These are phyloP conservation scores for Penicillium macrosclerotiorum DNA, from an alignment of 495 filamentous ascomycete species.

Conservation along the genomic window DNA sequence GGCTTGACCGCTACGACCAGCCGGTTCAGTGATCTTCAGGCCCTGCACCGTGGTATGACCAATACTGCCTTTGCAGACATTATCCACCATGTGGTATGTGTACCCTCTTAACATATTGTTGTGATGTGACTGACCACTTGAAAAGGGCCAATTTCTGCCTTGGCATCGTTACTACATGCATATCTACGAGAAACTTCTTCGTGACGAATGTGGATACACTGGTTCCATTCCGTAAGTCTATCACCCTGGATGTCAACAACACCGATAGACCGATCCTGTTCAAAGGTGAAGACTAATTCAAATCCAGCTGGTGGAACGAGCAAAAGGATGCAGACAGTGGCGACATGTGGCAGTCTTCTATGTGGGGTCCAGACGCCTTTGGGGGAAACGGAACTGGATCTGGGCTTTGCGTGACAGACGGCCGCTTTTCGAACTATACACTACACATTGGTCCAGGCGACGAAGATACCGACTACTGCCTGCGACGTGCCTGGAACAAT, in stretches of 20 bases:
- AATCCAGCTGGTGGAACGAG: conserved; percentile 11
- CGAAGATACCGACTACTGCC: conserved; percentile 15
- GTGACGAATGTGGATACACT: conserved; percentile 41
- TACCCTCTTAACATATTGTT: background rate
- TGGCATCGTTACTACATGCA: conserved; percentile 50
- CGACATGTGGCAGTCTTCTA: conserved; percentile 13
- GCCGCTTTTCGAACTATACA: conserved; percentile 13
- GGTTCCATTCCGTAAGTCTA: conserved; percentile 40
- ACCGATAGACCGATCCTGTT: no score
- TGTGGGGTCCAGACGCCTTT: conserved; percentile 17
- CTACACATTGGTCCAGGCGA: conserved; percentile 17
- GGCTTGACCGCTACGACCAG: conserved; percentile 8
- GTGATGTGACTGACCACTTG: background rate
- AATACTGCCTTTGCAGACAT: conserved; percentile 15
- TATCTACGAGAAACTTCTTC: conserved; percentile 40
- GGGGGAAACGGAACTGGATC: conserved; percentile 15
- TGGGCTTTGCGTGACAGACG: conserved; percentile 10
- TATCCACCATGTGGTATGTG: conserved; percentile 15
- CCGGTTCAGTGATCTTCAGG: conserved; percentile 17
- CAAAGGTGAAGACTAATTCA: no score
- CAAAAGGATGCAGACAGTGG: conserved; percentile 15
- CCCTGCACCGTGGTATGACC: conserved; percentile 16
- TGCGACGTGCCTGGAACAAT: conserved; percentile 11
- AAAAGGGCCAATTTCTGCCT: conserved; percentile 36
- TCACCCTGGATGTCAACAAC: background rate